Base-by-base conservation (phyloP, 1,284 basidiomycete species). In the Meripilus lineatus region DNA sequence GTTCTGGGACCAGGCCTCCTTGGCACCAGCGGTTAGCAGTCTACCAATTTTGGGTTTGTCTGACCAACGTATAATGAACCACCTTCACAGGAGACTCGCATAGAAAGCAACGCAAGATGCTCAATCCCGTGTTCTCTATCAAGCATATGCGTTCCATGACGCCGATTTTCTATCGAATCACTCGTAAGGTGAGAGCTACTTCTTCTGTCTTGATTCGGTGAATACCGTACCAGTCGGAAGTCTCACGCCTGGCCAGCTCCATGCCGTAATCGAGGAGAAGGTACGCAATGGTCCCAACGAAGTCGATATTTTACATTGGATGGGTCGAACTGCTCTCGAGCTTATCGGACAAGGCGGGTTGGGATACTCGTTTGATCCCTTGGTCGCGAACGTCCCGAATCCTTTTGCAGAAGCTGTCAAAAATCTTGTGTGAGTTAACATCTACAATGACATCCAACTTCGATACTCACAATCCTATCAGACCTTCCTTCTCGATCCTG, bases 261-360 rank as follows among this genome's bases (percentile, higher is more conserved):
- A 54, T 23, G 48, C 53, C 5, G 58, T 52, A 0, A 38, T 65
- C 11, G 40, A 40, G 2, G 40, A 45, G 0, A 48, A 57, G 6
- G 33, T 62, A 21, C 40, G 42, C 5, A 42, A 51, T 13, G 47
- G 47, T 4, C 37, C 52, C 3, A 40, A 54, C 5, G 58, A 61
- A 3, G 38, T 69, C 23, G 62, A 71, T 40, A 48, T 70, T 17
- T 51, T 68, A 22, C 54, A 58, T 23, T 63, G 58, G 47, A 56
- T 68, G 39, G 59, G 61, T n/a, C 62, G 66, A 11, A 58, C 64
- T 0, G 61, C 68, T 1, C 58, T 71, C 26, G 69, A 71, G 50
- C 55, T 69, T 21, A 61, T 70, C 43, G 62, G 64, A 4, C 64
- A 66, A 38, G 66, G 61, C 8, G 67, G 64, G 1, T 50, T 70